Base-by-base conservation (phyloP, 2,329 filamentous ascomycete genomes). In the Fusarium musae region DNA sequence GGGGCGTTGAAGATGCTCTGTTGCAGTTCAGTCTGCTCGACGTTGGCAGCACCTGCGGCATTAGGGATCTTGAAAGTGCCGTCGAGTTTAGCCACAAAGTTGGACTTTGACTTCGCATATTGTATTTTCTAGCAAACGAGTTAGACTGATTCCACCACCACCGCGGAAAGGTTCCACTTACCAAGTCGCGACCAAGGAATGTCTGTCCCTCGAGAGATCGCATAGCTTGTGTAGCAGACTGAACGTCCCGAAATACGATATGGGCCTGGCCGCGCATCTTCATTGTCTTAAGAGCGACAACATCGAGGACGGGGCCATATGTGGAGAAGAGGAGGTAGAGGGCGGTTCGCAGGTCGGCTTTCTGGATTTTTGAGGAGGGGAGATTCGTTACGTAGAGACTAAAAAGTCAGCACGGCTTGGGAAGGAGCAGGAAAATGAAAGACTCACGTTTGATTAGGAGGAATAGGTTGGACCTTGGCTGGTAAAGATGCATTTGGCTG, bases 211-310 rank as follows among this genome's bases (percentile, higher is more conserved):
- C 93, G 53, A 98, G 85, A 16, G 93, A 91, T 74, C 96, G 88
- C 94, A 99, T 94, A 4, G 96, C 96, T 80, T 97, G 94, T 30
- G 95, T 97, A 58, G 95, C 94, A n/a, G 94, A 91, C 75, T 97
- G 93, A 39, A 96, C 87, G 81, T 99, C 96, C 66, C 93, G 90
- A 81, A 95, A 98, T 19, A 96, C 93, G 69, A 99, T 86, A 79
- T 98, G 96, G 70, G 96, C 96, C 83, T 99, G 96, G 6, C 96
- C 96, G 56, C 96, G 92, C 95, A 98, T 98, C 84, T 94, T 94
- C 81, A 88, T 87, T 3, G 94, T 97, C 85, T 95, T 97, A 77
- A 98, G 87, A 36, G 94, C 93, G 54, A 98, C 93, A 26, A 99
- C 90, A 80, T 99, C 96, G 66, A 99, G 89, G 21, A 99, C 93